These are phyloP conservation scores for Achlya hypogyna DNA, from an alignment of 352 stramenopile genomes.

Conservation along the genomic window DNA sequence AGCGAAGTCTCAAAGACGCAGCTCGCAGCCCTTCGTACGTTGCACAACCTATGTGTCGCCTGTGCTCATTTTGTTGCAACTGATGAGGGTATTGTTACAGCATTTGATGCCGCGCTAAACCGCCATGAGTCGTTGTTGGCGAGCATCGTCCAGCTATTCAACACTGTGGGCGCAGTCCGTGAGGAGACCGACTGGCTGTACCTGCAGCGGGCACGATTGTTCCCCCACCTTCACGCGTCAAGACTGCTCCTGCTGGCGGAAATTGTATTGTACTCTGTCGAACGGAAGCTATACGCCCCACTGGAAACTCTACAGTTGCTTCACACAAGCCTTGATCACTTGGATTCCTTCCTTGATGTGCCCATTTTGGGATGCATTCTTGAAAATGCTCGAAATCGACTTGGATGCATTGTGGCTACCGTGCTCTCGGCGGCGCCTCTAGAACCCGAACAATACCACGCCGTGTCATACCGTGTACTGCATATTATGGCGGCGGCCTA, in stretches of 20 bases:
- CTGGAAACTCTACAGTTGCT: neutral
- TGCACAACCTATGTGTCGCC: neutral
- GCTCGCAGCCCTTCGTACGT: neutral
- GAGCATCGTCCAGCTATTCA: too few species aligned
- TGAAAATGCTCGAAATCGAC: neutral
- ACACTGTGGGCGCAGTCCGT: too few species aligned
- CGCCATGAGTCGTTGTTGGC: too few species aligned
- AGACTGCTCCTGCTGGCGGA: neutral
- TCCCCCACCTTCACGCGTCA: too few species aligned
- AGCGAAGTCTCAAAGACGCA: neutral
- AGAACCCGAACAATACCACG: neutral
- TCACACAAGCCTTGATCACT: neutral
- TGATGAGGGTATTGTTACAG: too few species aligned
- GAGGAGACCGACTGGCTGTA: too few species aligned
- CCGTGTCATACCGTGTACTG: neutral
- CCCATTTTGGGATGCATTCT: neutral
- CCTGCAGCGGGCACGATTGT: too few species aligned
- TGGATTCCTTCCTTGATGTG: neutral
- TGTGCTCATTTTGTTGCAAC: neutral
- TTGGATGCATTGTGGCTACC: neutral
- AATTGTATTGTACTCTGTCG: neutral
- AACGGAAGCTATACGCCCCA: neutral
- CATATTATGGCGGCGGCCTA: neutral
- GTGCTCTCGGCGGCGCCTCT: neutral
- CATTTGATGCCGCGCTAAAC: too few species aligned